Evolutionary conservation across 306 rosid species (phyloP).

Genomic region (Carpinus fangiana): DNA sequence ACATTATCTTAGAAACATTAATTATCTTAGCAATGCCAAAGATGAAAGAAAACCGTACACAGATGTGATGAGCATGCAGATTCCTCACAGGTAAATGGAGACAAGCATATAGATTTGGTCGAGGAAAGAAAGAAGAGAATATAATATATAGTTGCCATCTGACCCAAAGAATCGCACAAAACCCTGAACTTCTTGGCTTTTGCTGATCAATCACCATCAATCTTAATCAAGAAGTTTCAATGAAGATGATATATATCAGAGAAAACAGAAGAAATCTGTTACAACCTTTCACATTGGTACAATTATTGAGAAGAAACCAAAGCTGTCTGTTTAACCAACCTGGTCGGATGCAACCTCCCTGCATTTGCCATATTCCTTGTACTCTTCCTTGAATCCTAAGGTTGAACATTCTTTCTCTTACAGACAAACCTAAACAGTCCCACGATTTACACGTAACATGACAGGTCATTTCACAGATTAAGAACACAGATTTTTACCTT

Average conservation of each 20-base stretch:
- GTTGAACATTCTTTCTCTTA: too few species aligned
- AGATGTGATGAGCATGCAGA: neutral
- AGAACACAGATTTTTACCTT: too few species aligned
- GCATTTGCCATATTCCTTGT: too few species aligned
- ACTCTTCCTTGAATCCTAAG: too few species aligned
- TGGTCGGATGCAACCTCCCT: too few species aligned
- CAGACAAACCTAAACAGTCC: too few species aligned
- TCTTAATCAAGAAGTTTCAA: conserved; percentile 19
- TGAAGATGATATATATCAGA: neutral
- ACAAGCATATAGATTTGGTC: neutral
- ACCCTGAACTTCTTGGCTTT: conserved; percentile 1
- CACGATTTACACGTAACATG: too few species aligned
- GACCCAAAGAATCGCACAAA: conserved; percentile 5
- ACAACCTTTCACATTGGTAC: neutral
- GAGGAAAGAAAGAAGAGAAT: conserved; percentile 4
- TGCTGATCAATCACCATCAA: conserved; percentile 27
- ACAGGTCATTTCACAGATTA: too few species aligned
- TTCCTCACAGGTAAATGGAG: neutral
- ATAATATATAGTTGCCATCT: neutral
- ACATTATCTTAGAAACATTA: too few species aligned
- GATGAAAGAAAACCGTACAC: neutral
- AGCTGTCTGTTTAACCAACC: too few species aligned
- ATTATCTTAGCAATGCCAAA: neutral
- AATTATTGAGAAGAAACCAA: neutral
- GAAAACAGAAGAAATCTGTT: neutral